Evolutionary conservation across 305 asterid genomes (phyloP).

Genomic region (Galium porrigens): DNA sequence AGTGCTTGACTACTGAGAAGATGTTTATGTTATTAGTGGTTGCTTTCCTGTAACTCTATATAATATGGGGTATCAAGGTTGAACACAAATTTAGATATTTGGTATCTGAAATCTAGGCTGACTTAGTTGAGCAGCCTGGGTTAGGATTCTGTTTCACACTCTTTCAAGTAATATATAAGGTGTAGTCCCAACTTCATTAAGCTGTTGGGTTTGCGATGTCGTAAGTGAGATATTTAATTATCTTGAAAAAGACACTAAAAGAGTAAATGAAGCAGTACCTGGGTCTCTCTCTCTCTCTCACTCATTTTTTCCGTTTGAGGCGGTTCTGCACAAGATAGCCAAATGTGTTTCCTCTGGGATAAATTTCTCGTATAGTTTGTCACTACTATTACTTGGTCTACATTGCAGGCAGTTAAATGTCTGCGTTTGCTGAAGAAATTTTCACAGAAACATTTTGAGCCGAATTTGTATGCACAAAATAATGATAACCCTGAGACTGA

Average conservation of each 20-base stretch:
- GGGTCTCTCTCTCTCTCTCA: background rate
- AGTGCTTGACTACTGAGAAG: background rate
- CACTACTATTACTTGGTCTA: conserved; percentile 10
- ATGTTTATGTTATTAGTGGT: background rate
- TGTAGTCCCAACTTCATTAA: background rate
- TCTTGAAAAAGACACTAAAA: background rate
- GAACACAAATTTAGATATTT: background rate
- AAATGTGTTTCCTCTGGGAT: background rate
- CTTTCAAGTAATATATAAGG: background rate
- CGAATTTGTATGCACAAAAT: conserved; percentile 35
- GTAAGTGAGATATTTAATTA: background rate
- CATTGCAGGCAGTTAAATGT: conserved; percentile 54
- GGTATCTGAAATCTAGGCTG: background rate
- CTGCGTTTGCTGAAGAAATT: conserved; percentile 59
- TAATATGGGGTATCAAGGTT: background rate
- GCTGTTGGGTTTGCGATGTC: background rate
- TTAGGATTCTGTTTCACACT: background rate
- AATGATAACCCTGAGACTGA: conserved; percentile 32
- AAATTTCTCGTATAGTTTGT: background rate
- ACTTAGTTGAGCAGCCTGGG: background rate
- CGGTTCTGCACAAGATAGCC: background rate
- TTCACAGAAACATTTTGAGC: conserved; percentile 58
- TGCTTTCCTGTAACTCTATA: background rate
- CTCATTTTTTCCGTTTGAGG: background rate
- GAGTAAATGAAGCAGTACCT: background rate